Conservation (phyloP, 345 rosid species). For the Acer campestre region DNA sequence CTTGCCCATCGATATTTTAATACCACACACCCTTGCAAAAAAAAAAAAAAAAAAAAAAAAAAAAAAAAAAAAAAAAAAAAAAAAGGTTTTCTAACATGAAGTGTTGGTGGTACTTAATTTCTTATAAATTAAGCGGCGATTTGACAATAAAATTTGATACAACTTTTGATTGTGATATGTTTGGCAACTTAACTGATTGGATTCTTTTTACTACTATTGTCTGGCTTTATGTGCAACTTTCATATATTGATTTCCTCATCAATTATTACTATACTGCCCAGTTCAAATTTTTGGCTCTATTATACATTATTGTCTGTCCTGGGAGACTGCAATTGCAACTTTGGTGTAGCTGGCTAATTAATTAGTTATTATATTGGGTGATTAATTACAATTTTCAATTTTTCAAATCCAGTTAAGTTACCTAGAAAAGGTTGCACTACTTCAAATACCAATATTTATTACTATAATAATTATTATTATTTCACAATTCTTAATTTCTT, state of each 20-base stretch:
- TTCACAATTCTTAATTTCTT: not conserved
- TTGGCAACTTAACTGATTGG: not conserved
- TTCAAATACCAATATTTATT: not conserved
- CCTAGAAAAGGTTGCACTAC: not conserved
- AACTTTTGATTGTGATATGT: not conserved
- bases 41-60: too few relatives aligned
- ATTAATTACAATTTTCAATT: not conserved
- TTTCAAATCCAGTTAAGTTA: not conserved
- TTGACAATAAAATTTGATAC: too few relatives aligned
- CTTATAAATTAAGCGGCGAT: not conserved
- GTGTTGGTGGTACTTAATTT: not conserved
- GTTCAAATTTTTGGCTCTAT: not conserved
- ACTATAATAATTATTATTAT: too few relatives aligned
- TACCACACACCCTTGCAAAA: not conserved
- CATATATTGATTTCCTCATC: slow-evolving; percentile 2
- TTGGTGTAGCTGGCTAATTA: not conserved
- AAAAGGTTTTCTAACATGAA: too few relatives aligned
- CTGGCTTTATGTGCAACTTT: not conserved
- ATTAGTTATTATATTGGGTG: not conserved
- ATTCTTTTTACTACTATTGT: not conserved
- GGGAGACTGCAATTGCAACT: not conserved
- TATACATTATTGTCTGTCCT: not conserved
- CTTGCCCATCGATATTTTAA: too few relatives aligned
- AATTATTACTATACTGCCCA: not conserved
- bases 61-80: too few relatives aligned